phyloP scores from a whole-genome alignment of 371 early-diverging fungal species.

The Mortierella sp. region DNA sequence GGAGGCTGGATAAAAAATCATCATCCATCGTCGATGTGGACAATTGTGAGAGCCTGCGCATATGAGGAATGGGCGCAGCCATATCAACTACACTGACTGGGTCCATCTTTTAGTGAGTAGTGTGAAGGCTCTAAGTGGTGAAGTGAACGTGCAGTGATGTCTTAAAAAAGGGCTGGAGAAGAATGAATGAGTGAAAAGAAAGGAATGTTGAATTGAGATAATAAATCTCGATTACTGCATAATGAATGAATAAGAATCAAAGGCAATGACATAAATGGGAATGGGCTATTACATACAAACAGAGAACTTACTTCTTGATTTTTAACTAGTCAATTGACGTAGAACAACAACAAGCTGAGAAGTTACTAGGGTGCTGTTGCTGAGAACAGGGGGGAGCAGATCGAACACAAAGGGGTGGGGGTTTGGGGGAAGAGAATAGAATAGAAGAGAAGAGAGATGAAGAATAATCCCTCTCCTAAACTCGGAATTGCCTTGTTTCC shows the following conservation, averaged over 20 bases:
- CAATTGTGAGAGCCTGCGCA: slow-evolving; percentile 23
- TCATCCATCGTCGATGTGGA: slow-evolving; percentile 45
- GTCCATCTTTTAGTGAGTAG: background rate
- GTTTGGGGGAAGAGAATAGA: background rate
- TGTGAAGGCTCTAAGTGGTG: background rate
- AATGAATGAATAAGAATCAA: background rate
- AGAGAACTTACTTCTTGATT: too few relatives aligned
- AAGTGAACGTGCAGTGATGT: slow-evolving; percentile 6
- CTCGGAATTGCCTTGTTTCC: too few relatives aligned
- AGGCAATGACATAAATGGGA: background rate
- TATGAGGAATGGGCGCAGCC: slow-evolving; percentile 24
- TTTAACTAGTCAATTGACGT: too few relatives aligned
- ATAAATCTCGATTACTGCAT: background rate
- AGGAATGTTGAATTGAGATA: background rate
- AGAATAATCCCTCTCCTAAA: background rate
- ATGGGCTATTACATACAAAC: too few relatives aligned
- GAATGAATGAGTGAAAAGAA: background rate
- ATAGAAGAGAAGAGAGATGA: background rate
- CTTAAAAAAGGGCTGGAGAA: background rate
- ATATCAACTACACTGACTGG: background rate
- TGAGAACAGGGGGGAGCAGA: background rate
- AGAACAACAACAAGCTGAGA: slow-evolving; percentile 8
- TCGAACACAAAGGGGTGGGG: background rate
- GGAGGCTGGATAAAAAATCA: slow-evolving; percentile 30
- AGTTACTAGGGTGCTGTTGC: background rate